Evolutionary conservation across 2,329 filamentous ascomycete species (phyloP).

Genomic region (Neodidymelliopsis sp.): DNA sequence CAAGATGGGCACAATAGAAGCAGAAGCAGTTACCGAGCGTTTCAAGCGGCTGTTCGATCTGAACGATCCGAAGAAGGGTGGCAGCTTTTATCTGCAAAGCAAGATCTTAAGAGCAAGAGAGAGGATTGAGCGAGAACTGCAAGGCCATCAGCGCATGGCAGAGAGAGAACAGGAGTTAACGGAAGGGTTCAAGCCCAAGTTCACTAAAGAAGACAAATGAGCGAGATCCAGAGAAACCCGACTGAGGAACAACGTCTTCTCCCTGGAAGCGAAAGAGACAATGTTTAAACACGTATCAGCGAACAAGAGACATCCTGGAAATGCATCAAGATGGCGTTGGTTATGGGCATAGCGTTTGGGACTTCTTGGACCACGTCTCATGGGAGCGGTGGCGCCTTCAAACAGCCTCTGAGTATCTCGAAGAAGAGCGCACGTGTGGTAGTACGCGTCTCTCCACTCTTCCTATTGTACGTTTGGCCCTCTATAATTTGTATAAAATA

Average conservation of each 20-base stretch:
- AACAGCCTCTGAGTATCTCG: constrained; percentile 1
- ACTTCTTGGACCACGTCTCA: constrained; percentile 11
- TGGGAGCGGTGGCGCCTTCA: constrained; percentile 16
- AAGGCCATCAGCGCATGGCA: constrained; percentile 73
- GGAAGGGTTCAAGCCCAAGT: constrained; percentile 92
- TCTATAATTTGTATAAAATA: constrained; percentile 20
- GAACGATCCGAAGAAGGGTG: constrained; percentile 94
- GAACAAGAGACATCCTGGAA: constrained; percentile 4
- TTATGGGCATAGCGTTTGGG: constrained; percentile 31
- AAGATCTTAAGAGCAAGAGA: constrained; percentile 93
- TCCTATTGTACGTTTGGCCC: constrained; percentile 13
- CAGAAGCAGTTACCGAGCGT: constrained; percentile 80
- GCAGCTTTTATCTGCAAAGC: constrained; percentile 98
- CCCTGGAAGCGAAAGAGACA: background rate
- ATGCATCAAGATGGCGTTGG: constrained; percentile 35
- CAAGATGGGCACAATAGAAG: constrained; percentile 75
- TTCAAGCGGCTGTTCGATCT: constrained; percentile 96
- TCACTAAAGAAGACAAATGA: constrained; percentile 76
- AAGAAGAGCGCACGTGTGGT: constrained; percentile 1
- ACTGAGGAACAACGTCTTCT: too few relatives aligned
- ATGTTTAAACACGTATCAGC: background rate
- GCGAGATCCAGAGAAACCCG: too few relatives aligned
- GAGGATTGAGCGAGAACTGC: constrained; percentile 86
- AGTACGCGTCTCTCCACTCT: constrained; percentile 28
- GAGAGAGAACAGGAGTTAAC: constrained; percentile 79